phyloP scores from a whole-genome alignment of 352 stramenopile species.

The Hyaloperonospora arabidopsidis region DNA sequence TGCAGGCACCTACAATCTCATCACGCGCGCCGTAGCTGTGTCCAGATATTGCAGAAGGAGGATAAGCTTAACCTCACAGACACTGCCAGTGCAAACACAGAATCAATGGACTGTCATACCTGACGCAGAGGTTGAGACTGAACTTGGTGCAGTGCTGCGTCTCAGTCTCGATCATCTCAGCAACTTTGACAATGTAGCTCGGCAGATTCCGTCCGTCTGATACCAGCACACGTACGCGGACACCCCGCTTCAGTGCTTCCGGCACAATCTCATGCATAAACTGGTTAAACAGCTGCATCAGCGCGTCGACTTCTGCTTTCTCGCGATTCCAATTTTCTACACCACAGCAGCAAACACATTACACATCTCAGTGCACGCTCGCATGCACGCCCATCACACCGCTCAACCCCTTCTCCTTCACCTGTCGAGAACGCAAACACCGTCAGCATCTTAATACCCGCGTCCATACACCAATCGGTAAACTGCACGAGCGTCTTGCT shows the following conservation, averaged over 20 bases:
- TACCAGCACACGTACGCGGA: slow-evolving; percentile 88
- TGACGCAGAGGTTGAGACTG: slow-evolving; percentile 80
- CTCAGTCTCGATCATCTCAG: slow-evolving; percentile 79
- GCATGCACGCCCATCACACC: neutral
- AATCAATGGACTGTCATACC: slow-evolving; percentile 24
- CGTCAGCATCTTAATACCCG: slow-evolving; percentile 86
- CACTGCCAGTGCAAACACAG: too few species aligned
- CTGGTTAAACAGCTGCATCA: slow-evolving; percentile 93
- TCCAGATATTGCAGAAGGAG: slow-evolving; percentile 27
- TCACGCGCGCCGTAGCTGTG: slow-evolving; percentile 93
- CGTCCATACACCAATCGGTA: slow-evolving; percentile 93
- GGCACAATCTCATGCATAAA: slow-evolving; percentile 92
- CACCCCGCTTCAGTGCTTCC: slow-evolving; percentile 84
- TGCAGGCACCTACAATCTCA: slow-evolving; percentile 91
- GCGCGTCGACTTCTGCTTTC: slow-evolving; percentile 74
- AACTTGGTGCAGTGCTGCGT: slow-evolving; percentile 81
- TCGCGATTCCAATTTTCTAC: slow-evolving; percentile 93
- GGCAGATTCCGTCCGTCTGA: slow-evolving; percentile 69
- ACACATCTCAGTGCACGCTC: too few species aligned
- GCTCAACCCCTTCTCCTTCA: slow-evolving; percentile 5
- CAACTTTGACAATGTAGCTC: slow-evolving; percentile 53
- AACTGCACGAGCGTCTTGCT: slow-evolving; percentile 93
- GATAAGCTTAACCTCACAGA: neutral
- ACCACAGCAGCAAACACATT: slow-evolving; percentile 3
- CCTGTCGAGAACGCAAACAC: slow-evolving; percentile 94